phyloP scores from a whole-genome alignment of 2,329 filamentous ascomycete genomes.

The Cytospora schulzeri region DNA sequence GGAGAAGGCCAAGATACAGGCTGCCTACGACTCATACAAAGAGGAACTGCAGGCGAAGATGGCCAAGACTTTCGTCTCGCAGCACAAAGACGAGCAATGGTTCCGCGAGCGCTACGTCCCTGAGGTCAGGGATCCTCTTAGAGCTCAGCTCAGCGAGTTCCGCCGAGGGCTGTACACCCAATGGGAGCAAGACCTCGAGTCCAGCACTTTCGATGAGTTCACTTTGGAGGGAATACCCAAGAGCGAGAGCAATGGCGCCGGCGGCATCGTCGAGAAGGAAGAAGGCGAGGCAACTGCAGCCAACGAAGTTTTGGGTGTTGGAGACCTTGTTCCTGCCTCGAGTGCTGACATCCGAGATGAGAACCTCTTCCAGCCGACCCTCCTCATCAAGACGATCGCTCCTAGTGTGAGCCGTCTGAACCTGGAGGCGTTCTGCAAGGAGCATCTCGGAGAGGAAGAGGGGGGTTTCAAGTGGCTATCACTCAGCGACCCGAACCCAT shows the following conservation, averaged over 20 bases:
- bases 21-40: constrained; percentile 67
- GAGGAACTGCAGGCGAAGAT: constrained; percentile 74
- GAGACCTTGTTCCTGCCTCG: constrained; percentile 81
- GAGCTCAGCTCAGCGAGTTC: constrained; percentile 75
- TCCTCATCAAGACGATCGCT: constrained; percentile 97
- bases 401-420: constrained; percentile 94
- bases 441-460: constrained; percentile 86
- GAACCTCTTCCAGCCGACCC: constrained; percentile 81
- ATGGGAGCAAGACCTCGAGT: constrained; percentile 86
- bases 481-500: constrained; percentile 92
- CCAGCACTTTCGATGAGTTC: constrained; percentile 89
- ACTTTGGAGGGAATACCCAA: constrained; percentile 93
- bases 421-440: constrained; percentile 90
- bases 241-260: constrained; percentile 84
- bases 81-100: constrained; percentile 96
- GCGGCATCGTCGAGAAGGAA: constrained; percentile 87
- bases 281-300: constrained; percentile 91
- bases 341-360: constrained; percentile 90
- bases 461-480: constrained; percentile 96
- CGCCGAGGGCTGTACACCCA: constrained; percentile 77
- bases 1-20: constrained; percentile 77
- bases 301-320: constrained; percentile 89
- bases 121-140: constrained; percentile 75
- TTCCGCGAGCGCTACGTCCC: constrained; percentile 93
- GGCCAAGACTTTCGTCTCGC: constrained; percentile 85